Base-by-base conservation (phyloP, 1,284 basidiomycete species). In the Heterobasidion irregulare region DNA sequence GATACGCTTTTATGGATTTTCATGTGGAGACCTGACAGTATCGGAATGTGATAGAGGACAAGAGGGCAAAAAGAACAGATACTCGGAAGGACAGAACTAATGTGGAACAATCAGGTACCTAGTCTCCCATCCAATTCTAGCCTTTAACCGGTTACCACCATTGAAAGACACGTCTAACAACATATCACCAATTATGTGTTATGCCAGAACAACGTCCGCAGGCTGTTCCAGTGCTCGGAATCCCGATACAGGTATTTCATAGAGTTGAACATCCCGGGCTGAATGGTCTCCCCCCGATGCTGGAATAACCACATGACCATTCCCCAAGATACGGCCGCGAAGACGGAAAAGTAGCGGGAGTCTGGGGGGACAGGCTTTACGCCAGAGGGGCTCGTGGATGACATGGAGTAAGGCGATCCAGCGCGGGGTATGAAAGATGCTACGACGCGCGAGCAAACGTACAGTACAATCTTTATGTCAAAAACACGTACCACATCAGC, bases 221-320 rank as follows among this genome's bases (percentile, higher is more conserved):
- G 69, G 65, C 77, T 76, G 52, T 74, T 78, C 89, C 89, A 92
- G 19, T 71, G 71, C 58, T 92, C 85, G 10, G 88, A 91, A 66
- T 92, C 89, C 56, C 82, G 80, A 71, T 92, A 92, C 33, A 92
- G 74, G 69, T 92, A 92, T 55, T 68, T 76, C 84, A 91, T 91
- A 18, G 87, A 88, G 71, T 80, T 87, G 76, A 87, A 89, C 89
- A 98, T 92, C 53, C 96, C 95, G 5, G 92, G 89, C 68, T 99
- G 94, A 57, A 99, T 83, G 12, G 84, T 87, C 72, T 98, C 86
- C 48, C 92, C 83, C 35, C 84, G 76, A 69, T 96, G 80, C 64
- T 86, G 78, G 79, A 96, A 98, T 59, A 97, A 75, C 82, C 90
- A 99, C 96, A 99, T 98, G 50, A 97, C 94, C n/a, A 86, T 78